A percentile compares a stretch with the other conserved stretches of the same genome.
phyloP scores from a whole-genome alignment of 78 protist genomes.

The Tieghemostelium lacteum region DNA sequence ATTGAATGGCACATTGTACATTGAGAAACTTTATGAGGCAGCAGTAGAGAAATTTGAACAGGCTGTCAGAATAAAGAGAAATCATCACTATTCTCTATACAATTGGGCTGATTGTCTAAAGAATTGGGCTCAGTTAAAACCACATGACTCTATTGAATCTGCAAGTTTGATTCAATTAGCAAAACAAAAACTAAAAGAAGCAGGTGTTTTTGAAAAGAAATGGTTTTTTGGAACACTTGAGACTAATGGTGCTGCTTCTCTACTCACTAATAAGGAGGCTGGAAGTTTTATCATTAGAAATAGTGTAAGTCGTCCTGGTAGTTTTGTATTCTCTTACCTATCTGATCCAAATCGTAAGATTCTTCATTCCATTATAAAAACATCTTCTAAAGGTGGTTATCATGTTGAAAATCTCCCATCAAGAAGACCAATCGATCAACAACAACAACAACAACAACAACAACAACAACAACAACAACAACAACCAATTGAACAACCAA shows the following conservation, averaged over 20 bases:
- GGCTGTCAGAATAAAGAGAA: conserved; percentile 37
- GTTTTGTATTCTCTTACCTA: conserved; percentile 66
- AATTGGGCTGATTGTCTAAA: conserved; percentile 68
- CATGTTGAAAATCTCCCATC: conserved; percentile 53
- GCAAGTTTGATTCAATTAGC: conserved; percentile 4
- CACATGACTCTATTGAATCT: neutral
- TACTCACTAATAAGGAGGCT: conserved; percentile 33
- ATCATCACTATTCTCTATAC: conserved; percentile 59
- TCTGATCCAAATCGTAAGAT: conserved; percentile 59
- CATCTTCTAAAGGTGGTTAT: conserved; percentile 61
- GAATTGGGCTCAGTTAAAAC: conserved; percentile 49
- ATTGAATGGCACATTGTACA: neutral
- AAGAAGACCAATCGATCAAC: conserved; percentile 25
- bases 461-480: neutral
- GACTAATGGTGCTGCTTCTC: conserved; percentile 69
- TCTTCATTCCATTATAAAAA: conserved; percentile 42
- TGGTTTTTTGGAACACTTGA: conserved; percentile 79
- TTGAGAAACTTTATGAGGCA: conserved; percentile 11
- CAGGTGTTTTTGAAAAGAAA: conserved; percentile 68
- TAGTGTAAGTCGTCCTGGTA: conserved; percentile 58
- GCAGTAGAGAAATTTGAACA: conserved; percentile 63
- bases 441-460: too few species aligned
- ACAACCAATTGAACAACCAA: neutral
- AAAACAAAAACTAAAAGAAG: conserved; percentile 31
- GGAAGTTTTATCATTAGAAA: conserved; percentile 69